These are phyloP conservation scores for Nakazawaea siamensis DNA, from an alignment of 805 yeast genomes.

Conservation along the genomic window DNA sequence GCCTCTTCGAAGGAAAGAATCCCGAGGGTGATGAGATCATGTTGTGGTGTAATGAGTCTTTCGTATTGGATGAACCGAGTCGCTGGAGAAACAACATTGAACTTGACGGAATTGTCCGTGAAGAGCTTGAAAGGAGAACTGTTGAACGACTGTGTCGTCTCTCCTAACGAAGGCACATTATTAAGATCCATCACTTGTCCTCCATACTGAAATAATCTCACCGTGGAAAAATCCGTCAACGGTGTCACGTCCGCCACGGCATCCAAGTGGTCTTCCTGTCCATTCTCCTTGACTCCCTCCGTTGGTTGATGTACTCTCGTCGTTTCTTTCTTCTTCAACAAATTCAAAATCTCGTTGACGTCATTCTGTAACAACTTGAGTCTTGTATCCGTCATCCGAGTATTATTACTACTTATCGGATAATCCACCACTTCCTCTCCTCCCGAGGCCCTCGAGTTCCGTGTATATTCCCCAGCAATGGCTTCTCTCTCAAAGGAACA, in stretches of 20 bases:
- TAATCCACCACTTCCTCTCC: no score
- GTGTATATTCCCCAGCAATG: slow-evolving; percentile 1
- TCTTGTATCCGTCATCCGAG: slow-evolving; percentile 12
- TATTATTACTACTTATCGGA: no score
- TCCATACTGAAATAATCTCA: slow-evolving; percentile 14
- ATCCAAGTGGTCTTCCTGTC: slow-evolving; percentile 14
- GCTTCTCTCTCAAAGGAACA: slow-evolving; percentile 42
- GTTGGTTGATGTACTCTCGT: not conserved
- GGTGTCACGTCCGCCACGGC: slow-evolving; percentile 17
- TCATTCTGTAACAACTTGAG: slow-evolving; percentile 27
- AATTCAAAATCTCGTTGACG: slow-evolving; percentile 24
- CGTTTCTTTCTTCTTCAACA: slow-evolving; percentile 15
- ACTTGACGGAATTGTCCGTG: slow-evolving; percentile 22
- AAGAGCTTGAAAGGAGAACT: slow-evolving; percentile 40
- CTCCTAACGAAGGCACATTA: slow-evolving; percentile 20
- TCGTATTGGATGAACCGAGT: slow-evolving; percentile 18
- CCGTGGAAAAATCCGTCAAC: slow-evolving; percentile 9
- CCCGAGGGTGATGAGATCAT: slow-evolving; percentile 44
- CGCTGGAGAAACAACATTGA: slow-evolving; percentile 25
- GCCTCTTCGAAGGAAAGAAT: slow-evolving; percentile 42
- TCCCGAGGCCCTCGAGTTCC: no score
- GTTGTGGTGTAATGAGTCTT: slow-evolving; percentile 12
- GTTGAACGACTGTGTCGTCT: slow-evolving; percentile 28
- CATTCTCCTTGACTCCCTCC: not conserved
- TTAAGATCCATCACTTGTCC: slow-evolving; percentile 10